phyloP scores from a whole-genome alignment of 2,329 filamentous ascomycete species.

The Thelonectria rubi region DNA sequence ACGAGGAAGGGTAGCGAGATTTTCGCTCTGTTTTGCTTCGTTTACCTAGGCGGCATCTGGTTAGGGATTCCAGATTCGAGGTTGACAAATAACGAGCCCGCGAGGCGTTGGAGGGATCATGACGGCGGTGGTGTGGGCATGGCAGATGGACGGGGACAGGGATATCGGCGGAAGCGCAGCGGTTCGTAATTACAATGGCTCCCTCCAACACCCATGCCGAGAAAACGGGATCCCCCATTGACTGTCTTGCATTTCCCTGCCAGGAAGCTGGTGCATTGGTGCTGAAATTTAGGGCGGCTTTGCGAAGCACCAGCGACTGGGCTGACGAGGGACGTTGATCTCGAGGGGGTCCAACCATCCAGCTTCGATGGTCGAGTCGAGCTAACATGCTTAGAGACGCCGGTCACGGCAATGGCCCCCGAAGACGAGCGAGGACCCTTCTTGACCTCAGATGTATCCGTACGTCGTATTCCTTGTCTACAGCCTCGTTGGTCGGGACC shows the following conservation, averaged over 20 bases:
- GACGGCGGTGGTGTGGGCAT: conserved; percentile 14
- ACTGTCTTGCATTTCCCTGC: conserved; percentile 8
- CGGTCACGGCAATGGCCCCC: background rate
- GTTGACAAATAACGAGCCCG: conserved; percentile 1
- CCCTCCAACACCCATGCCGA: conserved; percentile 5
- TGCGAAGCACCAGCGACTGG: background rate
- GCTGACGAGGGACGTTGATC: background rate
- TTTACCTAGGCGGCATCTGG: conserved; percentile 6
- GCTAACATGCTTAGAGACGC: background rate
- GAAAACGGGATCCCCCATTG: background rate
- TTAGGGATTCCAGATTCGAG: conserved; percentile 12
- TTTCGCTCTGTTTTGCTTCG: background rate
- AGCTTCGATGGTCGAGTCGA: background rate
- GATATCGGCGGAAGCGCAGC: conserved; percentile 6
- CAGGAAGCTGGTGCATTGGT: background rate
- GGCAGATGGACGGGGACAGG: conserved; percentile 5
- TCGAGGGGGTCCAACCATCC: background rate
- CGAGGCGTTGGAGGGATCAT: background rate
- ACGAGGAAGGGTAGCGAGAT: conserved; percentile 10
- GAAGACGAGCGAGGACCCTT: background rate
- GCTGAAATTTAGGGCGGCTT: background rate
- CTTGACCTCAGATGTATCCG: too few species aligned
- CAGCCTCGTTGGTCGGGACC: conserved; percentile 10
- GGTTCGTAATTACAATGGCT: conserved; percentile 12
- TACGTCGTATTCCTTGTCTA: background rate